Evolutionary conservation across 352 stramenopile species (phyloP).

Genomic region (Globisporangium perplexum): DNA sequence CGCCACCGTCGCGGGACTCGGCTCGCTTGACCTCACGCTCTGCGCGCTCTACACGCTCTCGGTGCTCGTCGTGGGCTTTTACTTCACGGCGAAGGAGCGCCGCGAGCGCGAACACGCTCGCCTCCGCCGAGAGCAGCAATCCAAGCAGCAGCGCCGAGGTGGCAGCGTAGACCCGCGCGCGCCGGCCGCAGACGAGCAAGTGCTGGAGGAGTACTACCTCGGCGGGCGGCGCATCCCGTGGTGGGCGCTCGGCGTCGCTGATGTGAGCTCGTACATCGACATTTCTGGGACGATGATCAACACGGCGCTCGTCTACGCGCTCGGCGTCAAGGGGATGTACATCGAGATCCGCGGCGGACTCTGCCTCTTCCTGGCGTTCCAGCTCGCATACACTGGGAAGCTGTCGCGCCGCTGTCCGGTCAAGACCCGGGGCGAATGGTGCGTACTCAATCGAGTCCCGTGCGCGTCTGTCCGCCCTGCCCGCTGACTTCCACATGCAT

Average conservation of each 20-base stretch:
- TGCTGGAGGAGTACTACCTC: slow-evolving; percentile 76
- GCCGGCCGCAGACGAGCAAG: slow-evolving; percentile 15
- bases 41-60: slow-evolving; percentile 54
- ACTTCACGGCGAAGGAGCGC: slow-evolving; percentile 59
- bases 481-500: no score
- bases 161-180: background rate
- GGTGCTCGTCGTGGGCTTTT: slow-evolving; percentile 57
- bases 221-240: slow-evolving; percentile 59
- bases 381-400: slow-evolving; percentile 77
- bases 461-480: no score
- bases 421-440: slow-evolving; percentile 75
- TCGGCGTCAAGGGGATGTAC: slow-evolving; percentile 82
- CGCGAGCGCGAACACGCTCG: slow-evolving; percentile 29
- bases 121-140: slow-evolving; percentile 14
- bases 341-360: slow-evolving; percentile 75
- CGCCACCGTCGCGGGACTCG: slow-evolving; percentile 16
- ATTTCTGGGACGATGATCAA: slow-evolving; percentile 86
- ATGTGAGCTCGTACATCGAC: slow-evolving; percentile 85
- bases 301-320: slow-evolving; percentile 70
- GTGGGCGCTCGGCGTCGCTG: slow-evolving; percentile 65
- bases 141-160: slow-evolving; percentile 12
- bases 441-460: background rate
- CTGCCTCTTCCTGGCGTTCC: slow-evolving; percentile 75
- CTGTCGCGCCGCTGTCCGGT: slow-evolving; percentile 66
- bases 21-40: slow-evolving; percentile 42